Conservation (phyloP, 1,139 yeast species). For the Tardiomyces depauwii region DNA sequence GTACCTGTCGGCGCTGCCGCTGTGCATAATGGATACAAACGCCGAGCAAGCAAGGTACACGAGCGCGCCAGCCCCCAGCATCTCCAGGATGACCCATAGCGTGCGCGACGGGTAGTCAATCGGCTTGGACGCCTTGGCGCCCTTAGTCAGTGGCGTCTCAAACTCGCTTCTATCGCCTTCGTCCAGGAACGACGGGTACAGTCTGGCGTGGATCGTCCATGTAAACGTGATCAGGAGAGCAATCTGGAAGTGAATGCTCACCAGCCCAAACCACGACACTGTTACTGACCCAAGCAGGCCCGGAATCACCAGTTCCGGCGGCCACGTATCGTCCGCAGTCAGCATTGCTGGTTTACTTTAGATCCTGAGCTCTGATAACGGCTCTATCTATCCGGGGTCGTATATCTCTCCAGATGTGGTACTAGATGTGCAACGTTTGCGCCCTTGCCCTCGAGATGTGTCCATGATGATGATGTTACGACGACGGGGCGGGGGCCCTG, state of each 20-base stretch:
- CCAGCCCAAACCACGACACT: constrained; percentile 1
- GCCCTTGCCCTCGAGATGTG: no score
- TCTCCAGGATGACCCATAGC: constrained; percentile 1
- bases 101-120: constrained; percentile 1
- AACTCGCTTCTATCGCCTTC: neutral
- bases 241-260: constrained; percentile 12
- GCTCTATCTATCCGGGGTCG: no score
- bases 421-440: neutral
- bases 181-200: constrained; percentile 9
- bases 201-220: constrained; percentile 11
- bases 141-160: neutral
- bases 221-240: constrained; percentile 11
- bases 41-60: neutral
- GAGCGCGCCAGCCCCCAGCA: neutral
- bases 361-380: no score
- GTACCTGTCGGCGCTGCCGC: neutral
- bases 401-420: no score
- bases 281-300: constrained; percentile 4
- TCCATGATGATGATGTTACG: no score
- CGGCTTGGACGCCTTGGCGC: neutral
- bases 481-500: no score
- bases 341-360: neutral
- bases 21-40: neutral
- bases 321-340: constrained; percentile 9
- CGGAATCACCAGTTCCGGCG: constrained; percentile 6